Conservation (phyloP, 2,329 filamentous ascomycete genomes). For the Alternaria ethzedia region DNA sequence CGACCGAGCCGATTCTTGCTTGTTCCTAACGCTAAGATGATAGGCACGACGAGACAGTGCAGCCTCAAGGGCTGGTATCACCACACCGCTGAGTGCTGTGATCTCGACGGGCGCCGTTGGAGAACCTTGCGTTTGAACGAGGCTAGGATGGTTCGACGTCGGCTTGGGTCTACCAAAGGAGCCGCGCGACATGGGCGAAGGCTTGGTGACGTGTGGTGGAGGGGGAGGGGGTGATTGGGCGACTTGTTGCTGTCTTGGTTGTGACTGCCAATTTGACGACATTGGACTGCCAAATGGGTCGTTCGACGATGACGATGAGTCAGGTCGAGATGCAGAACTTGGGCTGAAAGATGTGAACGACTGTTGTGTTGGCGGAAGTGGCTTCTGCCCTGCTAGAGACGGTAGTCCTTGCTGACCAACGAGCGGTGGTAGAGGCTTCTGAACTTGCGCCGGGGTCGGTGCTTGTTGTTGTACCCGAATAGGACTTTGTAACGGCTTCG, state of each 20-base stretch:
- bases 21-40: slow-evolving; percentile 58
- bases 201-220: slow-evolving; percentile 21
- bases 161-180: slow-evolving; percentile 41
- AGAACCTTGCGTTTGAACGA: slow-evolving; percentile 55
- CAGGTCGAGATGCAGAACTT: slow-evolving; percentile 19
- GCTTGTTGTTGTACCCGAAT: slow-evolving; percentile 20
- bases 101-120: slow-evolving; percentile 70
- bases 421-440: slow-evolving; percentile 29
- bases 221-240: slow-evolving; percentile 13
- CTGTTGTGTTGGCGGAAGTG: slow-evolving; percentile 33
- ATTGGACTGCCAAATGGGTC: slow-evolving; percentile 41
- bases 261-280: slow-evolving; percentile 18
- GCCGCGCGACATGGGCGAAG: slow-evolving; percentile 32
- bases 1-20: slow-evolving; percentile 49
- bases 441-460: slow-evolving; percentile 15
- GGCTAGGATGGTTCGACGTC: slow-evolving; percentile 22
- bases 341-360: slow-evolving; percentile 27
- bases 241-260: slow-evolving; percentile 4
- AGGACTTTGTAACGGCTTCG: slow-evolving; percentile 30
- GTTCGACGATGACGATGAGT: slow-evolving; percentile 31
- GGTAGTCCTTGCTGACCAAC: slow-evolving; percentile 35
- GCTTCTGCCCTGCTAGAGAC: slow-evolving; percentile 31
- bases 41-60: slow-evolving; percentile 79
- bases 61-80: slow-evolving; percentile 90
- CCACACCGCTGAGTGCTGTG: slow-evolving; percentile 87